Percentiles rank a stretch among this genome's conserved stretches.
These are phyloP conservation scores for Yarrowia alimentaria DNA, from an alignment of 805 yeast species.

Conservation along the genomic window DNA sequence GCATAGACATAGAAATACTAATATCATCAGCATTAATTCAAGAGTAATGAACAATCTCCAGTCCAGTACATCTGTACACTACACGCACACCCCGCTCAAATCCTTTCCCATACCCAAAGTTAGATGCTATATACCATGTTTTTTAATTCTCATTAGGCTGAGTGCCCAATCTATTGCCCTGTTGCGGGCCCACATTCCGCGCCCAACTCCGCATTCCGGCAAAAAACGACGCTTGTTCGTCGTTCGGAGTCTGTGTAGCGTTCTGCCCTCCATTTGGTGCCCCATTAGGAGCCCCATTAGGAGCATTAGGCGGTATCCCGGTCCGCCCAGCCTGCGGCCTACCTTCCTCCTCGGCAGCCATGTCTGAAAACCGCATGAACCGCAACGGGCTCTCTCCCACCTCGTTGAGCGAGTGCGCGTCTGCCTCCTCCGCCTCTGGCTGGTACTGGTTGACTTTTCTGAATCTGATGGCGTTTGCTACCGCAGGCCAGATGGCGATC, in stretches of 20 bases:
- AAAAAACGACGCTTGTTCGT: neutral
- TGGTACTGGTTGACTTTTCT: conserved; percentile 18
- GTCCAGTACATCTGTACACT: too few species aligned
- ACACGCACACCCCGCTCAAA: too few species aligned
- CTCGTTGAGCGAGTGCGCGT: neutral
- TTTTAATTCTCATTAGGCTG: conserved; percentile 4
- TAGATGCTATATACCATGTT: too few species aligned
- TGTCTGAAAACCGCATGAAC: conserved; percentile 13
- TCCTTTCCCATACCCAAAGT: too few species aligned
- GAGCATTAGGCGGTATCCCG: too few species aligned
- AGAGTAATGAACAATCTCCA: too few species aligned
- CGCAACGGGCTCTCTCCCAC: conserved; percentile 4
- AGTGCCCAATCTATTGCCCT: conserved; percentile 8
- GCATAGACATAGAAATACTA: too few species aligned
- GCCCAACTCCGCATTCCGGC: conserved; percentile 3
- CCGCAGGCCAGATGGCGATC: conserved; percentile 8
- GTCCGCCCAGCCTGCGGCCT: too few species aligned
- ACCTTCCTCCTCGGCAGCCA: too few species aligned
- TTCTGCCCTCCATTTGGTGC: conserved; percentile 8
- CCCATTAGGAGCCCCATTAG: too few species aligned
- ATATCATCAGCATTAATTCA: too few species aligned
- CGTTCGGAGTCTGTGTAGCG: neutral
- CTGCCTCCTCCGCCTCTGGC: neutral
- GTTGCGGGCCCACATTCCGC: neutral
- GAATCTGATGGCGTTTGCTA: conserved; percentile 3